Percentiles rank a stretch among this genome's conserved stretches.
Evolutionary conservation across 495 filamentous ascomycete species (phyloP).

Genomic region (Penicillium malachiteum): DNA sequence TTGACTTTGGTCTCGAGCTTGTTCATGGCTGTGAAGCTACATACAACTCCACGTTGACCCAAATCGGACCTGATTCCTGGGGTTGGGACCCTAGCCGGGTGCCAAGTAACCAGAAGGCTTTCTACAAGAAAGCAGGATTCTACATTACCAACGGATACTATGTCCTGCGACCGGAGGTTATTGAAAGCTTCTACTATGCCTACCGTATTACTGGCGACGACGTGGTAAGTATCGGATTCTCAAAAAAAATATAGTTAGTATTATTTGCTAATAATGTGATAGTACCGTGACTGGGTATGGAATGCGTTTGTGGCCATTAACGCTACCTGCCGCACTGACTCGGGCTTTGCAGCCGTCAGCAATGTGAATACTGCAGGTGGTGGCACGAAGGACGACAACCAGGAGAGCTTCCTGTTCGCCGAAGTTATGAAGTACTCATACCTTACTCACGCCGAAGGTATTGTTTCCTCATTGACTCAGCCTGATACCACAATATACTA

Average conservation of each 20-base stretch:
- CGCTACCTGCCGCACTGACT: slow-evolving; percentile 57
- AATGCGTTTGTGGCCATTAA: slow-evolving; percentile 73
- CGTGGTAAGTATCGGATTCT: slow-evolving; percentile 27
- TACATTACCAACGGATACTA: slow-evolving; percentile 66
- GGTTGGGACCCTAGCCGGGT: slow-evolving; percentile 59
- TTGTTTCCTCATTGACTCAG: neutral
- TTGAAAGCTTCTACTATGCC: slow-evolving; percentile 88
- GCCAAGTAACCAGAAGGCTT: slow-evolving; percentile 47
- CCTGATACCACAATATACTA: slow-evolving; percentile 3
- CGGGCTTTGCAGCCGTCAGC: slow-evolving; percentile 63
- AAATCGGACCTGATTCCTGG: slow-evolving; percentile 80
- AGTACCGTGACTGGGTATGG: slow-evolving; percentile 86
- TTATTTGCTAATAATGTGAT: slow-evolving; percentile 24
- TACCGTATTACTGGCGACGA: slow-evolving; percentile 72
- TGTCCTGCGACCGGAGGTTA: slow-evolving; percentile 76
- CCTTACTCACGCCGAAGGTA: slow-evolving; percentile 56
- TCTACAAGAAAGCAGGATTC: slow-evolving; percentile 69
- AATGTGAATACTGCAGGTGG: slow-evolving; percentile 67
- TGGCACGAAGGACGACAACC: slow-evolving; percentile 62
- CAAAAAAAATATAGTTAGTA: neutral
- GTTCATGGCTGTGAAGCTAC: slow-evolving; percentile 74
- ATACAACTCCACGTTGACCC: slow-evolving; percentile 64
- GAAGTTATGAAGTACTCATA: slow-evolving; percentile 88
- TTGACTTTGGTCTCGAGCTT: slow-evolving; percentile 72
- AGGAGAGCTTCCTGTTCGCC: slow-evolving; percentile 90